Evolutionary conservation across 2,329 filamentous ascomycete genomes (phyloP).

Genomic region (Ascochyta rabiei): DNA sequence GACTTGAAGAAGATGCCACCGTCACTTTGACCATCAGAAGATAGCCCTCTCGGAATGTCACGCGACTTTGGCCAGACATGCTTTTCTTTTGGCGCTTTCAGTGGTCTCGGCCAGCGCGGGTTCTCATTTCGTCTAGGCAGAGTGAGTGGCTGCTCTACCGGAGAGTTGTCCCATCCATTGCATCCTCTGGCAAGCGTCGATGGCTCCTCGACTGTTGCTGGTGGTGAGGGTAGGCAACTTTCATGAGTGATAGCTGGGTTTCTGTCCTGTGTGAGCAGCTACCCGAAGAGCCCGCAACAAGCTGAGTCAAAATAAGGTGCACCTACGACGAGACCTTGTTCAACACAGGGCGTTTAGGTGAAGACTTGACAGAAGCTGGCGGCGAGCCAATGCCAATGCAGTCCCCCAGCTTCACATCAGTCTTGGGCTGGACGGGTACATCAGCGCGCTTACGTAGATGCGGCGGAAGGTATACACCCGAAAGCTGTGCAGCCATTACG

Average conservation of each 20-base stretch:
- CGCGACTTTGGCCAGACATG: slow-evolving; percentile 35
- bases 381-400: slow-evolving; percentile 2
- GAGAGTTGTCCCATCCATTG: slow-evolving; percentile 18
- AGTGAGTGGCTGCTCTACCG: not conserved
- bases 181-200: not conserved
- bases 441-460: slow-evolving; percentile 28
- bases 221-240: slow-evolving; percentile 3
- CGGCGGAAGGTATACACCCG: slow-evolving; percentile 29
- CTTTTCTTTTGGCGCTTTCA: slow-evolving; percentile 15
- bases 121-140: slow-evolving; percentile 18
- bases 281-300: not conserved
- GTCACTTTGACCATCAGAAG: slow-evolving; percentile 26
- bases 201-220: slow-evolving; percentile 2
- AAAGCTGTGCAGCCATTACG: slow-evolving; percentile 8
- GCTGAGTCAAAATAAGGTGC: not conserved
- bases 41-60: slow-evolving; percentile 31
- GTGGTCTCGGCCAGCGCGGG: slow-evolving; percentile 18
- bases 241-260: not conserved
- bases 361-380: slow-evolving; percentile 15
- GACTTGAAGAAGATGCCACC: slow-evolving; percentile 32
- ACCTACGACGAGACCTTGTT: not conserved
- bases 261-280: not conserved
- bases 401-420: slow-evolving; percentile 6
- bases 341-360: not conserved
- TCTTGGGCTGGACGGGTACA: not conserved